Conservation (phyloP, 768 basidiomycete genomes). For the Phallus indusiatus region DNA sequence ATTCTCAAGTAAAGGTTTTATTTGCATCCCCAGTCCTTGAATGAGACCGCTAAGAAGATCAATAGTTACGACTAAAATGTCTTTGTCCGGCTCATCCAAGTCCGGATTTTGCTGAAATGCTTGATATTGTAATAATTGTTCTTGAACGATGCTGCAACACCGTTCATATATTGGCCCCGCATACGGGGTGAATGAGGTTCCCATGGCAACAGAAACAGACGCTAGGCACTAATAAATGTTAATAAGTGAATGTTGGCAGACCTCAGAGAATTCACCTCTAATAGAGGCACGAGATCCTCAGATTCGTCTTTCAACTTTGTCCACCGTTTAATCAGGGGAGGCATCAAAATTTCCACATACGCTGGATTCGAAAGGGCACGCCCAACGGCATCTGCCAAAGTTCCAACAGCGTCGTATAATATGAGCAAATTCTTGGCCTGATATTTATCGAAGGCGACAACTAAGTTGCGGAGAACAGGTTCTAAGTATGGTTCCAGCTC, state of each 20-base stretch:
- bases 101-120: conserved; percentile 82
- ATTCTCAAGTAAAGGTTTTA: conserved; percentile 62
- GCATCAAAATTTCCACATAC: conserved; percentile 95
- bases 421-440: conserved; percentile 99
- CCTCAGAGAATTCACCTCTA: conserved; percentile 55
- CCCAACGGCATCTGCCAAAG: conserved; percentile 94
- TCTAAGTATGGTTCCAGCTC: conserved; percentile 91
- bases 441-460: conserved; percentile 95
- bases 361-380: conserved; percentile 73
- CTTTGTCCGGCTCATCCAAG: conserved; percentile 89
- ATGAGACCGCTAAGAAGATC: conserved; percentile 93
- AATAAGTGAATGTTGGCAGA: conserved; percentile 2
- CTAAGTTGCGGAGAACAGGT: conserved; percentile 88
- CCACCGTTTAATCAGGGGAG: conserved; percentile 86
- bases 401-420: conserved; percentile 97
- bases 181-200: conserved; percentile 78
- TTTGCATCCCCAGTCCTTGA: conserved; percentile 77
- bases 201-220: conserved; percentile 95
- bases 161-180: conserved; percentile 89
- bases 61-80: conserved; percentile 96
- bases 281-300: conserved; percentile 84
- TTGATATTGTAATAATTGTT: conserved; percentile 76
- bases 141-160: conserved; percentile 78
- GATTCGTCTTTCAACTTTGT: conserved; percentile 84
- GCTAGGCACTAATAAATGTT: conserved; percentile 71